Percentiles rank a stretch among this genome's conserved stretches.
Evolutionary conservation across 257 asterid genomes (phyloP).

Genomic region (Salvia splendens): DNA sequence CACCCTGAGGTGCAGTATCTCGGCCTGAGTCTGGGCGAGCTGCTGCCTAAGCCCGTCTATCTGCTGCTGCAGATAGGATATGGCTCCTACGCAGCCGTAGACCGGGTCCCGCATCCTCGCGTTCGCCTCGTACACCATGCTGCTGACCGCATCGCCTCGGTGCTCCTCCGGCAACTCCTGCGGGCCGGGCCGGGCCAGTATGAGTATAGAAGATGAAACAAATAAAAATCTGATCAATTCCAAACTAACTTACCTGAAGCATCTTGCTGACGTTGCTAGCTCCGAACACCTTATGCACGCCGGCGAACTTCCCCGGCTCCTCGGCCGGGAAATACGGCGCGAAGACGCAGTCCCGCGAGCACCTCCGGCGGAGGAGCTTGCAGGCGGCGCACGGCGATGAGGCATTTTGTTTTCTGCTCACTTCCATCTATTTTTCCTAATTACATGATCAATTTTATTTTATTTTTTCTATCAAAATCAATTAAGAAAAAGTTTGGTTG

Average conservation of each 20-base stretch:
- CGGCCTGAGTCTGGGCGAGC: conserved; percentile 53
- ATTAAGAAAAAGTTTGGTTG: background rate
- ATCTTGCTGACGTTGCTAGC: conserved; percentile 91
- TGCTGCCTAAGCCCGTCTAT: conserved; percentile 47
- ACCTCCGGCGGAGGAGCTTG: conserved; percentile 73
- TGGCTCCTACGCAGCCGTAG: conserved; percentile 60
- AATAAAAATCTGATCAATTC: too few species aligned
- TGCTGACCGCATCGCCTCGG: conserved; percentile 54
- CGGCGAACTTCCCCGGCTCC: conserved; percentile 76
- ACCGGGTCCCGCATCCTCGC: conserved; percentile 64
- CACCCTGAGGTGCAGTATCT: conserved; percentile 54
- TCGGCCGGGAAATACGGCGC: conserved; percentile 86
- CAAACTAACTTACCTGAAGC: conserved; percentile 53
- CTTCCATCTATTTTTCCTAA: conserved; percentile 27
- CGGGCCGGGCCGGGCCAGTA: background rate
- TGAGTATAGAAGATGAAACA: background rate
- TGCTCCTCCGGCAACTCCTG: conserved; percentile 56
- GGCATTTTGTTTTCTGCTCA: conserved; percentile 53
- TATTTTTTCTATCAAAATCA: background rate
- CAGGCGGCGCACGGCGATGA: conserved; percentile 80
- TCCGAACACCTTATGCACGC: conserved; percentile 87
- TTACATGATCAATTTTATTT: background rate
- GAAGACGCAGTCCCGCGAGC: conserved; percentile 69
- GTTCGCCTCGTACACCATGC: conserved; percentile 62
- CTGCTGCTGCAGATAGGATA: conserved; percentile 60